These are phyloP conservation scores for Pseudopyrenochaeta lycopersici DNA, from an alignment of 2,329 filamentous ascomycete species.

Conservation along the genomic window DNA sequence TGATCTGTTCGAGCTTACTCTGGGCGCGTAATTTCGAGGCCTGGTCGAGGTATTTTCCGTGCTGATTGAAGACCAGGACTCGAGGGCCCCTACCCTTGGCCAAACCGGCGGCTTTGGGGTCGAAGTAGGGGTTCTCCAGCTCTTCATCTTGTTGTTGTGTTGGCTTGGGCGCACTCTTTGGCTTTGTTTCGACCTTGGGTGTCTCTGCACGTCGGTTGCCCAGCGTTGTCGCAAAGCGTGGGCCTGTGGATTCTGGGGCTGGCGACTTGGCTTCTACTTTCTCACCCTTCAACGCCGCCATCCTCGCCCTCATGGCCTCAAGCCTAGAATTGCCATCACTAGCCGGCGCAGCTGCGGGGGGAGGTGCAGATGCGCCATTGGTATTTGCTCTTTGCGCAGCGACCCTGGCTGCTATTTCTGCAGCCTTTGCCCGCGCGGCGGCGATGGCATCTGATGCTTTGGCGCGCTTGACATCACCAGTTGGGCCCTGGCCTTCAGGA, in stretches of 20 bases:
- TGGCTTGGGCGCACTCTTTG: constrained; percentile 42
- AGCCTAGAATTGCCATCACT: constrained; percentile 16
- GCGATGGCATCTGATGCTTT: constrained; percentile 49
- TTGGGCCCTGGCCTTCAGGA: constrained; percentile 42
- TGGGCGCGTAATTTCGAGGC: constrained; percentile 88
- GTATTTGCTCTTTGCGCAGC: constrained; percentile 33
- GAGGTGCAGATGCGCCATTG: constrained; percentile 24
- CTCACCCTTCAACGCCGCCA: constrained; percentile 55
- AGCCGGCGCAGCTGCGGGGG: constrained; percentile 14
- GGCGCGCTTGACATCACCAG: constrained; percentile 46
- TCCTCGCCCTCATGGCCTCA: constrained; percentile 31
- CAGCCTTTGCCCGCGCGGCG: constrained; percentile 44
- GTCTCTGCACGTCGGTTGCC: constrained; percentile 62
- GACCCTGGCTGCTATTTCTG: constrained; percentile 45
- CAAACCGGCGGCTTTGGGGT: constrained; percentile 67
- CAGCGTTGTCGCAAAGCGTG: constrained; percentile 64
- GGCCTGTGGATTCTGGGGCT: constrained; percentile 54
- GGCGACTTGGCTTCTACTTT: constrained; percentile 67
- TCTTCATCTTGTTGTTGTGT: constrained; percentile 62
- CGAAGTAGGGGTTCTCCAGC: constrained; percentile 83
- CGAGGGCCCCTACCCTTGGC: constrained; percentile 68
- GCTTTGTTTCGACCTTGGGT: constrained; percentile 38
- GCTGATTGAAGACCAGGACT: constrained; percentile 88
- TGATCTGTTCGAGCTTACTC: constrained; percentile 90
- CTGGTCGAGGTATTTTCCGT: constrained; percentile 97